phyloP scores from a whole-genome alignment of 192 early-diverging fungal genomes.

The Piromyces finnis region DNA sequence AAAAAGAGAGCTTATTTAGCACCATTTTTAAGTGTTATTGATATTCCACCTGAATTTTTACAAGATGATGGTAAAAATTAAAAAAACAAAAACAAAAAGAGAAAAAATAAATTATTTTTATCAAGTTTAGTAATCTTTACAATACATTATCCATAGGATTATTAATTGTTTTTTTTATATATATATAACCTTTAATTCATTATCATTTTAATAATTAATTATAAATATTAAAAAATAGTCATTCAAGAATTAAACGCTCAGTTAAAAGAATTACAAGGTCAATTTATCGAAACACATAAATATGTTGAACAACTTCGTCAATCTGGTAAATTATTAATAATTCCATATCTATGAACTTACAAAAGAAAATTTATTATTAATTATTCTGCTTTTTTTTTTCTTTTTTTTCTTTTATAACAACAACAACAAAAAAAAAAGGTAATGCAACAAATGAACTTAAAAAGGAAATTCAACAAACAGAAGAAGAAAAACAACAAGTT shows the following conservation, averaged over 20 bases:
- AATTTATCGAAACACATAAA: conserved; percentile 32
- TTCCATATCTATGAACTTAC: not conserved
- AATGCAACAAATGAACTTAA: conserved; percentile 12
- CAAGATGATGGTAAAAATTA: conserved; percentile 22
- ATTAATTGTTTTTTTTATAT: too few relatives aligned
- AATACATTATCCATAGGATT: too few relatives aligned
- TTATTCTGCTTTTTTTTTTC: not conserved
- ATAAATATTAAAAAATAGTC: too few relatives aligned
- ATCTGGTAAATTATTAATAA: conserved; percentile 8
- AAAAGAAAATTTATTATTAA: not conserved
- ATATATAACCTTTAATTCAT: not conserved
- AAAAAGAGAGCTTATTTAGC: conserved; percentile 39
- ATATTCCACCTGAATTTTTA: conserved; percentile 27
- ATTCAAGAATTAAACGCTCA: conserved; percentile 21
- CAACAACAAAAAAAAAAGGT: not conserved
- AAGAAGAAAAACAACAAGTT: conserved; percentile 47
- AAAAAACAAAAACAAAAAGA: too few relatives aligned
- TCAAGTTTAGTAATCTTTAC: too few relatives aligned
- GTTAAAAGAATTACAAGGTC: conserved; percentile 22
- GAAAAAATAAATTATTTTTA: too few relatives aligned
- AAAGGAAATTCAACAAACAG: conserved; percentile 38
- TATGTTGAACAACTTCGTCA: conserved; percentile 18
- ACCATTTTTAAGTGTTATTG: conserved; percentile 20
- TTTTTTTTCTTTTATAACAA: not conserved
- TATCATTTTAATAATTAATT: too few relatives aligned